Base-by-base conservation (phyloP, 805 yeast genomes). In the Ogataea neopini region DNA sequence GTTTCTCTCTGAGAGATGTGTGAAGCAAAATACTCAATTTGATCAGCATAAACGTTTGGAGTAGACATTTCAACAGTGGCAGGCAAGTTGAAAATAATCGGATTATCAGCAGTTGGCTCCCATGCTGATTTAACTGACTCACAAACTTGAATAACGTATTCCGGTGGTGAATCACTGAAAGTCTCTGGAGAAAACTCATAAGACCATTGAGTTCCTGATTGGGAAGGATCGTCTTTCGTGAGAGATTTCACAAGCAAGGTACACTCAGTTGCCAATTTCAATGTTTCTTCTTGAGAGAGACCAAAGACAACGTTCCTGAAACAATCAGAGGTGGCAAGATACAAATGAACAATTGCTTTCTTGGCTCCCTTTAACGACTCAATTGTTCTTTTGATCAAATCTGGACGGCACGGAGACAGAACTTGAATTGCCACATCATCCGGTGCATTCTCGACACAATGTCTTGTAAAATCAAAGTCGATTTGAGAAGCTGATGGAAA, bases 401-500 rank as follows among this genome's bases (percentile, higher is more conserved):
- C 86, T 59, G 84, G 90, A 67, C 92, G 75, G 15, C 85, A 81
- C 63, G 83, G 92, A 28, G 86, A 83, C 47, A 85, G 73, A 50
- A 83, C 88, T 69, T 85, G 92, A 57, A 85, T 82, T 35, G 76
- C 67, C 18, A 85, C 91, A 60, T 84, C 92, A n/a, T 77, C 86
- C 9, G 92, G 92, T 19, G 88, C 86, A 57, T 80, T 79, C 63
- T 83, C 88, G 39, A 85, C 89, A 8, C 90, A 90, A 56, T 80
- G 85, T 51, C 90, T 73, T 18, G 92, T 85, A 71, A 85, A 85
- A 67, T 85, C 92, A 59, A 85, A 85, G 68, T 85, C 92, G 5
- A 88, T 83, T 62, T 85, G 91, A 2, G 90, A 84, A 2, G 91
- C 91, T 15, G 88, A 82, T 8, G 92, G 92, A 69, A 85, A 85